A percentile compares a stretch with the other conserved stretches of the same genome.
Evolutionary conservation across 139 green algal genomes (phyloP).

Genomic region (Tetraselmis chui): DNA sequence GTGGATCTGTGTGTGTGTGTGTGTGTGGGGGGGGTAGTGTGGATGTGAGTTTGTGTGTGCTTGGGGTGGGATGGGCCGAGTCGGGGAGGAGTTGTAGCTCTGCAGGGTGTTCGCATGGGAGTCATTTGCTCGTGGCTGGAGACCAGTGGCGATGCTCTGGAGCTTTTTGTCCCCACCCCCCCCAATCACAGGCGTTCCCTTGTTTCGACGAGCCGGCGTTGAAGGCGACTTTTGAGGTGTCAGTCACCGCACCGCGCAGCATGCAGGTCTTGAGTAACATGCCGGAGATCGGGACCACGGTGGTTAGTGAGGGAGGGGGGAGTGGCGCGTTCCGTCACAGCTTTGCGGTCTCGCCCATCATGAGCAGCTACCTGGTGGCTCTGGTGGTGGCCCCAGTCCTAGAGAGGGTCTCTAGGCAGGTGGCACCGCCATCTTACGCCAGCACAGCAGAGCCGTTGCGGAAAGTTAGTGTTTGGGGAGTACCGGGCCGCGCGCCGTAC

Average conservation of each 20-base stretch:
- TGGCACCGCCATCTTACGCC: neutral
- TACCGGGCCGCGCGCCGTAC: too few relatives aligned
- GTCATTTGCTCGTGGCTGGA: too few relatives aligned
- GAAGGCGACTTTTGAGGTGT: conserved; percentile 63
- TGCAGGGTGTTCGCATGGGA: too few relatives aligned
- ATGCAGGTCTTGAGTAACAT: conserved; percentile 73
- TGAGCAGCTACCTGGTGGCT: conserved; percentile 82
- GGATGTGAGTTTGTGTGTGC: too few relatives aligned
- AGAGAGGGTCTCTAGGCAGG: neutral
- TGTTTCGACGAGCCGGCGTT: conserved; percentile 87
- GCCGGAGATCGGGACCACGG: conserved; percentile 14
- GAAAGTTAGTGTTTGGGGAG: too few relatives aligned
- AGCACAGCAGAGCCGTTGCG: too few relatives aligned
- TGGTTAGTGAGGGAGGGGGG: neutral
- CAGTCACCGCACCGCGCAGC: conserved; percentile 20
- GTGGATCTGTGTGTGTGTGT: too few relatives aligned
- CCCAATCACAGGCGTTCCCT: conserved; percentile 56
- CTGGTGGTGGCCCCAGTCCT: conserved; percentile 61
- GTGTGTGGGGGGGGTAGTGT: too few relatives aligned
- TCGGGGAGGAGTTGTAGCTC: too few relatives aligned
- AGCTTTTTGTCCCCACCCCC: neutral
- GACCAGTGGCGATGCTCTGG: too few relatives aligned
- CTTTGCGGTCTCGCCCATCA: conserved; percentile 49
- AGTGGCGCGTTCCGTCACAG: conserved; percentile 13
- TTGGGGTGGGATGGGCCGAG: too few relatives aligned